A percentile compares a stretch with the other conserved stretches of the same genome.
Conservation (phyloP, 202 grass and related monocot genomes). For the Elaeis oleifera region DNA sequence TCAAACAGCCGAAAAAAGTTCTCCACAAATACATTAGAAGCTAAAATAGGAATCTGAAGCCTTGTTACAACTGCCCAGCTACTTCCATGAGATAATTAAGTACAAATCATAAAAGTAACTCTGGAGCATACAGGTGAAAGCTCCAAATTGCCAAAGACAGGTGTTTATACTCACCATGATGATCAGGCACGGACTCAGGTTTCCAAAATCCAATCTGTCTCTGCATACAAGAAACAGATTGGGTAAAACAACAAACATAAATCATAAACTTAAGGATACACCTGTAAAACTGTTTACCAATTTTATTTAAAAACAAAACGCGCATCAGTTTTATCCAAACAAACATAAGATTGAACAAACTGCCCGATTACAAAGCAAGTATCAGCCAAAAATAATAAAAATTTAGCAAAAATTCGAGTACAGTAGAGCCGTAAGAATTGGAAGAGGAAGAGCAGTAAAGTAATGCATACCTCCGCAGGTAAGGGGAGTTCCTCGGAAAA, state of each 20-base stretch:
- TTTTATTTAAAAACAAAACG: too few relatives aligned
- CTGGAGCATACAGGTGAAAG: neutral
- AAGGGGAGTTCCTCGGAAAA: slow-evolving; percentile 51
- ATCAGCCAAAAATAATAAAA: too few relatives aligned
- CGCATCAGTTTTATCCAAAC: too few relatives aligned
- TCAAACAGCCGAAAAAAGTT: slow-evolving; percentile 12
- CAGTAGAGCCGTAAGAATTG: too few relatives aligned
- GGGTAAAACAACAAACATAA: slow-evolving; percentile 15
- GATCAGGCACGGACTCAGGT: slow-evolving; percentile 36
- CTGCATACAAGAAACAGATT: slow-evolving; percentile 27
- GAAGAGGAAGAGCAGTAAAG: too few relatives aligned
- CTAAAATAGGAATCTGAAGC: too few relatives aligned
- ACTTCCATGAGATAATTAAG: neutral
- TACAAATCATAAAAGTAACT: neutral
- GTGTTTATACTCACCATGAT: slow-evolving; percentile 36
- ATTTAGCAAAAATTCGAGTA: too few relatives aligned
- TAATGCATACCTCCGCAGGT: slow-evolving; percentile 30
- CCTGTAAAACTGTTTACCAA: too few relatives aligned
- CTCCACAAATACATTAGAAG: neutral
- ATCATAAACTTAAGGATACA: slow-evolving; percentile 11
- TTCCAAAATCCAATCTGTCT: slow-evolving; percentile 58
- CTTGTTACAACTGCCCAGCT: too few relatives aligned
- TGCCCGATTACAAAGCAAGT: too few relatives aligned
- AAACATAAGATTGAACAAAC: too few relatives aligned
- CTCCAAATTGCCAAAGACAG: slow-evolving; percentile 10